phyloP scores from a whole-genome alignment of 2,329 filamentous ascomycete species.

The Waltergamsia citrina region DNA sequence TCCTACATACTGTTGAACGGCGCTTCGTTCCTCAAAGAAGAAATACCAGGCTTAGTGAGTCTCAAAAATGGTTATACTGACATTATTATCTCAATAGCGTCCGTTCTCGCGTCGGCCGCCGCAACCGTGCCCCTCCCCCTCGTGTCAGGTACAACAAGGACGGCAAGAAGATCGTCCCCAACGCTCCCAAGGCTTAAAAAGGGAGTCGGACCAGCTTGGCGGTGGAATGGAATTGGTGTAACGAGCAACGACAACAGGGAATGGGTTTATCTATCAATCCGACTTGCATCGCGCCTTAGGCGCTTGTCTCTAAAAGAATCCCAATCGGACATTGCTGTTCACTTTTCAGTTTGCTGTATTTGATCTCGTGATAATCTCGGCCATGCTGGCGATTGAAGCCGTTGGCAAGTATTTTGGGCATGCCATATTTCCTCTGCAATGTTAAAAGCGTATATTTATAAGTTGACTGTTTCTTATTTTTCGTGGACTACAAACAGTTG shows the following conservation, averaged over 20 bases:
- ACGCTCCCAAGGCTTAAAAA: slow-evolving; percentile 34
- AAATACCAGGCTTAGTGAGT: too few relatives aligned
- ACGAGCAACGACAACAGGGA: slow-evolving; percentile 3
- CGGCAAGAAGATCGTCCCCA: slow-evolving; percentile 97
- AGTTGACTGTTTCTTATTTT: too few relatives aligned
- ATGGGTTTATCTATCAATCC: slow-evolving; percentile 1
- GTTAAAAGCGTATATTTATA: too few relatives aligned
- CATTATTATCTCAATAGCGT: slow-evolving; percentile 54
- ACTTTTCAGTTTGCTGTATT: too few relatives aligned
- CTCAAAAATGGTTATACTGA: too few relatives aligned
- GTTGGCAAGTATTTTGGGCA: too few relatives aligned
- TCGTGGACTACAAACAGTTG: too few relatives aligned
- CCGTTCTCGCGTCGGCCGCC: slow-evolving; percentile 90
- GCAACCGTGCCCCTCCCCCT: slow-evolving; percentile 97
- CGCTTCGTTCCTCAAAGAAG: neutral
- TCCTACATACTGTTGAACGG: neutral
- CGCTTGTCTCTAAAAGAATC: neutral
- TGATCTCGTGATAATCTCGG: too few relatives aligned
- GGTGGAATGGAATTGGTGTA: neutral
- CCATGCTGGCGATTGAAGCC: too few relatives aligned
- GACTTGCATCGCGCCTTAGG: slow-evolving; percentile 2
- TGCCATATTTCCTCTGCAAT: too few relatives aligned
- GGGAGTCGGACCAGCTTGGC: slow-evolving; percentile 8
- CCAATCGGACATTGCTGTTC: neutral
- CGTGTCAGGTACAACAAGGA: slow-evolving; percentile 99